These are phyloP conservation scores for Mortierella sp. DNA, from an alignment of 371 early-diverging fungal genomes.

Conservation along the genomic window DNA sequence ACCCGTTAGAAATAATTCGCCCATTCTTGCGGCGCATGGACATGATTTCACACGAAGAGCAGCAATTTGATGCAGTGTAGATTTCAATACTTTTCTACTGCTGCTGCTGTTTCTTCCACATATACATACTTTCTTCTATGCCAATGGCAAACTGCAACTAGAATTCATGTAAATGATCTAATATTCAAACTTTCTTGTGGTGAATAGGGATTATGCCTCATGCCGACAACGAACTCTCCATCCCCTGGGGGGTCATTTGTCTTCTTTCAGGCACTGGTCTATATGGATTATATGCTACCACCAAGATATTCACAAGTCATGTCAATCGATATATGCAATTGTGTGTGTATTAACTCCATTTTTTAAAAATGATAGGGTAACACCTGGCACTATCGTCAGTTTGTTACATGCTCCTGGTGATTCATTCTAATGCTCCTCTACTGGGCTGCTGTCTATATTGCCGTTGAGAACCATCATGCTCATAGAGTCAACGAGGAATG, in stretches of 20 bases:
- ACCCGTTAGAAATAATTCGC: no score
- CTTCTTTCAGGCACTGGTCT: constrained; percentile 32
- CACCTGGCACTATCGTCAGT: constrained; percentile 53
- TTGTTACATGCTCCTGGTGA: constrained; percentile 48
- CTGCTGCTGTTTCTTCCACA: no score
- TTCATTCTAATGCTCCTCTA: constrained; percentile 53
- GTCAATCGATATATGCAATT: no score
- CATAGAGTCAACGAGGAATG: constrained; percentile 39
- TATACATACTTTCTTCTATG: no score
- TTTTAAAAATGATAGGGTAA: constrained; percentile 33
- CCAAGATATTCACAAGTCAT: constrained; percentile 26
- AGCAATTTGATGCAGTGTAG: no score
- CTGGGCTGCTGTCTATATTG: constrained; percentile 53
- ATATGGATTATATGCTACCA: constrained; percentile 43
- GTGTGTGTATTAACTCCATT: no score
- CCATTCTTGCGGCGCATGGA: no score
- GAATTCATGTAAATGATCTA: no score
- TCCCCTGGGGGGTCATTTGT: constrained; percentile 51
- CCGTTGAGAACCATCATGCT: constrained; percentile 31
- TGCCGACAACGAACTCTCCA: constrained; percentile 43
- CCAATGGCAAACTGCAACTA: no score
- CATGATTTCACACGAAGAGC: no score
- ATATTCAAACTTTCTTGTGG: no score
- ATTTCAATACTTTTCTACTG: no score
- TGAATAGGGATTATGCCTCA: constrained; percentile 55